Conservation (phyloP, 441 rosid species). For the Rhodomyrtus psidioides region DNA sequence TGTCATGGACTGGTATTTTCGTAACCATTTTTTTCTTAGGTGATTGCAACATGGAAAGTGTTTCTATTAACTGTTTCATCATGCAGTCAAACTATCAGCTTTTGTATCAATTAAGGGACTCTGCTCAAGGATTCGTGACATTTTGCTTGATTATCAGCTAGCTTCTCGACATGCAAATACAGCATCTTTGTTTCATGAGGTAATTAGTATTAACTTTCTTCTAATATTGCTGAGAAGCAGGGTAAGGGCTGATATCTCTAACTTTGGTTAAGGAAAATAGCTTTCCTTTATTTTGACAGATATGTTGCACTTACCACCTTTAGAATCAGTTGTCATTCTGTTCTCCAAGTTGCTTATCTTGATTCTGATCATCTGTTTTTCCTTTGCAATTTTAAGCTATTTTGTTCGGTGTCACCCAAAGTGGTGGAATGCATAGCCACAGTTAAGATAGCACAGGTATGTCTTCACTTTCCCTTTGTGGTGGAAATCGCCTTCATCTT, state of each 20-base stretch:
- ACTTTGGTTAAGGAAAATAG: not conserved
- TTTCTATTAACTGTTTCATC: slow-evolving; percentile 10
- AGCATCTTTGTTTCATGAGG: slow-evolving; percentile 54
- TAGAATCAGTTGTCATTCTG: not conserved
- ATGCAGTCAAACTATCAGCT: slow-evolving; percentile 76
- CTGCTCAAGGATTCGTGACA: slow-evolving; percentile 45
- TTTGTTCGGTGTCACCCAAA: slow-evolving; percentile 45
- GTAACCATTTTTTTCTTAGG: not conserved
- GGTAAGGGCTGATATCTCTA: not conserved
- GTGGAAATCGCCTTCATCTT: not conserved
- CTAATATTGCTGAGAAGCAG: not conserved
- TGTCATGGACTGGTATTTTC: slow-evolving; percentile 74
- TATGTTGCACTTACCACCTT: not conserved
- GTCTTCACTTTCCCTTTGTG: not conserved
- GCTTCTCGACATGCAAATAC: slow-evolving; percentile 20
- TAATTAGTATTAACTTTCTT: slow-evolving; percentile 8
- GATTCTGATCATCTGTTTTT: slow-evolving; percentile 1
- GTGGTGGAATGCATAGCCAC: slow-evolving; percentile 62
- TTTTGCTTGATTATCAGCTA: slow-evolving; percentile 29
- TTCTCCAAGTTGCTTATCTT: not conserved
- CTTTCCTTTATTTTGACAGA: not conserved
- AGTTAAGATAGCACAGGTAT: slow-evolving; percentile 90
- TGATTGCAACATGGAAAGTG: not conserved
- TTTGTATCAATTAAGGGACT: slow-evolving; percentile 68
- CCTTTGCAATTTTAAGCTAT: slow-evolving; percentile 40